Conservation (phyloP, 768 basidiomycete species). For the Termitomyces sp. region DNA sequence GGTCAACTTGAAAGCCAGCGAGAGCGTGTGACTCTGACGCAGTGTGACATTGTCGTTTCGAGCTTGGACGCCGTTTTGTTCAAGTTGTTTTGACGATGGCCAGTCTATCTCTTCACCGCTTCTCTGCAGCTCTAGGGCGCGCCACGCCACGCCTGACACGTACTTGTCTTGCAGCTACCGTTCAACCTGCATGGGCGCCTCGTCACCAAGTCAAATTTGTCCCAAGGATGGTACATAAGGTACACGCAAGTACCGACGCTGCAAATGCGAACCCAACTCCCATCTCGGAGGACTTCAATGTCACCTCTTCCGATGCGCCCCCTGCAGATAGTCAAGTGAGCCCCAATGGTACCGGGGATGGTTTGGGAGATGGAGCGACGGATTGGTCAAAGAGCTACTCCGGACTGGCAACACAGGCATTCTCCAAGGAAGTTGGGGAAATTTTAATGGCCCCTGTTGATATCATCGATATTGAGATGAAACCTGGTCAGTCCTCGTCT, state of each 20-base stretch:
- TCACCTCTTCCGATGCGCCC: conserved; percentile 5
- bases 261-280: not conserved
- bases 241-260: conserved; percentile 11
- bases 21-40: not conserved
- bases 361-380: conserved; percentile 21
- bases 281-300: conserved; percentile 7
- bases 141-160: conserved; percentile 4
- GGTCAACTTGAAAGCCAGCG: not conserved
- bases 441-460: conserved; percentile 71
- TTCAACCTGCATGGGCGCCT: conserved; percentile 6
- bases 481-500: conserved; percentile 62
- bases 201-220: conserved; percentile 1
- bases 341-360: conserved; percentile 1
- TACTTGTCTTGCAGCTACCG: not conserved
- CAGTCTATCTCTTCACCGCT: conserved; percentile 14
- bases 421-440: conserved; percentile 68
- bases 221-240: not conserved
- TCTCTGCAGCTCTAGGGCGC: conserved; percentile 9
- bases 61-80: not conserved
- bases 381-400: conserved; percentile 91
- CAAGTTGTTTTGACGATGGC: conserved; percentile 14
- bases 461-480: conserved; percentile 82
- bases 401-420: conserved; percentile 74
- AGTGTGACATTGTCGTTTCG: conserved; percentile 8
- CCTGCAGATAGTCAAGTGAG: conserved; percentile 4